Evolutionary conservation across 352 stramenopile genomes (phyloP), one percentile per base, ranked within the genome.

Genomic region (Pythium grandisporangium): DNA sequence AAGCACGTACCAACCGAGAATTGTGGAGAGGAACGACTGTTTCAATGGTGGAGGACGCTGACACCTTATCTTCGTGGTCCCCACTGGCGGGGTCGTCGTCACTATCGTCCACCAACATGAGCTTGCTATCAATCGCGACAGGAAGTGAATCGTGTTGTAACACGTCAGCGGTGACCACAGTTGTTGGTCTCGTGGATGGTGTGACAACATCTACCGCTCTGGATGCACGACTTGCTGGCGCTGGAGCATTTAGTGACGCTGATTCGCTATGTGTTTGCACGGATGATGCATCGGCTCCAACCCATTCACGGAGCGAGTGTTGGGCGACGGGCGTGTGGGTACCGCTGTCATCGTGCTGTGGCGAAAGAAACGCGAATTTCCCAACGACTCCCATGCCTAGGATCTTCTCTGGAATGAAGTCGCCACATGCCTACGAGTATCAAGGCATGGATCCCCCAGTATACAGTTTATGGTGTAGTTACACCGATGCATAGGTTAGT

Each of bases 381-480:
- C 72, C 76, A 8, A 93, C 47, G 5, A 93, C 79, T 16, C 74
- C 74, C 7, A 93, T 53, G 13, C 79, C 79, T 11, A 93, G 44
- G 39, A 93, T 89, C 42, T 93, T 93, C 44, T 93, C 79, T 2
- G 78, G 79, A 22, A 93, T 93, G 33, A 93, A 93, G 16, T 93
- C 79, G 14, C 79, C 79, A 26, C 76, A 85, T 1, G 76, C 75
- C 66, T 79, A 37, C 3, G 30, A 17, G 21, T 20, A 5, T 17
- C 19, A 21, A 21, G 14, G 25, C 4, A 30, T 8, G 42, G 3
- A 13, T 0, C 32, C 16, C 30, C 7, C 14, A n/a, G n/a, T n/a
- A n/a, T n/a, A n/a, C n/a, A n/a, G n/a, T n/a, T n/a, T n/a, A n/a
- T n/a, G n/a, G n/a, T n/a, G n/a, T n/a, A n/a, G n/a, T n/a, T n/a